Evolutionary conservation across 306 rosid species (phyloP), one percentile per base, ranked within the genome.

Genomic region (Arachis stenosperma): DNA sequence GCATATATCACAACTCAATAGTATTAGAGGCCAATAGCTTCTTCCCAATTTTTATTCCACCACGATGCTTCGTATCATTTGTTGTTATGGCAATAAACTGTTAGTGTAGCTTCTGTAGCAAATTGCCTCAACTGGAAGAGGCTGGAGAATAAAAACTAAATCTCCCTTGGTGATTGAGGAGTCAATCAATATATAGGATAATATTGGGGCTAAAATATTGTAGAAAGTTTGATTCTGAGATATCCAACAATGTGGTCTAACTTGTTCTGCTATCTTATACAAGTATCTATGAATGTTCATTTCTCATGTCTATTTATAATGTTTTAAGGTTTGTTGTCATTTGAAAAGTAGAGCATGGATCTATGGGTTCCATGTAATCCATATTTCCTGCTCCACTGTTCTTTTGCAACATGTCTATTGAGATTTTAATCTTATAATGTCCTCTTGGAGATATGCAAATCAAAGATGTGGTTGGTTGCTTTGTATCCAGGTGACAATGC

Each of bases 401-500:
- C 66, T 60, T 75, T 39, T 11, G 41, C 62, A 50, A 33, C 63
- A 62, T 27, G 9, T 11, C 14, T 39, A 58, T 27, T 52, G 37
- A 15, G 2, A 51, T 14, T 68, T 13, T 5, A 5, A 42, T 8
- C 10, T 70, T 70, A 37, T 33, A 59, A 61, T 68, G 30, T 51
- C 78, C 39, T 4, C 48, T 15, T 53, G 63, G 47, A 47, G 73
- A 71, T 65, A 40, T 65, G 69, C 48, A 61, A 70, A 75, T 48
- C 67, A 48, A 83, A 67, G 36, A 39, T 43, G 63, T 11, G 69
- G 40, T 63, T 66, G 30, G 61, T 59, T 74, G 68, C 61, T 27
- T 67, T 76, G 47, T 78, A 68, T 82, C 68, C 82, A 94, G 98
- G 78, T 91, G 73, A 87, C 99, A 62, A 94, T 94, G 99, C 99